Evolutionary conservation across 2,329 filamentous ascomycete species (phyloP).

Genomic region (Cyclaneusma minus): DNA sequence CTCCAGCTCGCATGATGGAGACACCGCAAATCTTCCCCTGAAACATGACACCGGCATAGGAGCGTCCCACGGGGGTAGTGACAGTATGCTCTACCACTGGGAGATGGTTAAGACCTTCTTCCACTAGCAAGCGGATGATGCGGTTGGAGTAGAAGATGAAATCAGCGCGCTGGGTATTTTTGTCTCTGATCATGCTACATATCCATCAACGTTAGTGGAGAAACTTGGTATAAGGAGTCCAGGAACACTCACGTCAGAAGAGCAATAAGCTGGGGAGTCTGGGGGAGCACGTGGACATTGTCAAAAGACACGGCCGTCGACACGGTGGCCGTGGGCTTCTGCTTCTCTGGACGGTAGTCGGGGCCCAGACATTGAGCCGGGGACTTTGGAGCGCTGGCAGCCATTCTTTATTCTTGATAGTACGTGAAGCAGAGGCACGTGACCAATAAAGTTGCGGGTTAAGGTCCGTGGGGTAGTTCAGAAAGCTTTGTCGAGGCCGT

Average conservation of each 20-base stretch:
- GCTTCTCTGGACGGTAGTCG: slow-evolving; percentile 56
- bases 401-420: too few relatives aligned
- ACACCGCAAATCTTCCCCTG: slow-evolving; percentile 98
- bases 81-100: slow-evolving; percentile 80
- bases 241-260: slow-evolving; percentile 69
- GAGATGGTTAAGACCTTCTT: slow-evolving; percentile 93
- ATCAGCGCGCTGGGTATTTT: slow-evolving; percentile 77
- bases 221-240: neutral
- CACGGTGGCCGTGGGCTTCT: slow-evolving; percentile 78
- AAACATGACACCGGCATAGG: slow-evolving; percentile 84
- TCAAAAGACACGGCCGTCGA: slow-evolving; percentile 68
- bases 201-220: slow-evolving; percentile 3
- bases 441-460: too few relatives aligned
- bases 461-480: too few relatives aligned
- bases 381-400: slow-evolving; percentile 19
- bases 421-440: too few relatives aligned
- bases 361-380: slow-evolving; percentile 61
- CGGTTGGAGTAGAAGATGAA: slow-evolving; percentile 99
- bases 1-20: slow-evolving; percentile 94
- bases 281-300: slow-evolving; percentile 79
- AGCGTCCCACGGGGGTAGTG: slow-evolving; percentile 76
- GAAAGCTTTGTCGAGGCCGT: too few relatives aligned
- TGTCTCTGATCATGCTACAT: slow-evolving; percentile 82
- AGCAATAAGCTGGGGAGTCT: slow-evolving; percentile 94
- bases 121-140: slow-evolving; percentile 89